Evolutionary conservation across 2,329 filamentous ascomycete genomes (phyloP).

Genomic region (Epichloe gansuensis): DNA sequence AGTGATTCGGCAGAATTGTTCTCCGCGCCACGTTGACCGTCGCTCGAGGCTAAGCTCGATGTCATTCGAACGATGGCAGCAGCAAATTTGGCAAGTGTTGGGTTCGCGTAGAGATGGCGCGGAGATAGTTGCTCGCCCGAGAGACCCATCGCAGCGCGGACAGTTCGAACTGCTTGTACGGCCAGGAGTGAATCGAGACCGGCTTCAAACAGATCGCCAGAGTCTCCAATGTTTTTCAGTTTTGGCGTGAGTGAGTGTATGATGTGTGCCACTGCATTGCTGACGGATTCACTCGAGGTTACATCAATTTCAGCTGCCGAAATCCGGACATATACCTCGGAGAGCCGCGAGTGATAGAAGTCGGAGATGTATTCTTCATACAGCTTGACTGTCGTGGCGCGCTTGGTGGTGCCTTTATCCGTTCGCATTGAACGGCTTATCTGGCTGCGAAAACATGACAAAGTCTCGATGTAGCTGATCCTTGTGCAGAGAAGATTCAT

Average conservation of each 20-base stretch:
- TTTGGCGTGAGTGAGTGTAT: conserved; percentile 8
- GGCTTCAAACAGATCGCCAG: conserved; percentile 14
- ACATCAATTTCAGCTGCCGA: background rate
- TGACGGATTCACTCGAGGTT: background rate
- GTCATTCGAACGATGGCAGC: conserved; percentile 11
- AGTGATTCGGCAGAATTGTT: conserved; percentile 11
- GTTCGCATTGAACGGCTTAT: conserved; percentile 32
- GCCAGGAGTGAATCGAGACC: conserved; percentile 22
- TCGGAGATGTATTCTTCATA: conserved; percentile 35
- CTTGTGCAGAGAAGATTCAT: conserved; percentile 26
- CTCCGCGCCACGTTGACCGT: conserved; percentile 21
- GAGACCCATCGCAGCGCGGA: conserved; percentile 18
- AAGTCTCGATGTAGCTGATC: conserved; percentile 29
- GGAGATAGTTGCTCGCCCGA: conserved; percentile 17
- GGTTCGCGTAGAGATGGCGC: conserved; percentile 23
- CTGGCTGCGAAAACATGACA: conserved; percentile 26
- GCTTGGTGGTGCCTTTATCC: conserved; percentile 33
- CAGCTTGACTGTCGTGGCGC: conserved; percentile 24
- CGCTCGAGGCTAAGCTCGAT: background rate
- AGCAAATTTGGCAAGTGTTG: conserved; percentile 16
- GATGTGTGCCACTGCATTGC: conserved; percentile 11
- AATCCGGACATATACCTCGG: conserved; percentile 12
- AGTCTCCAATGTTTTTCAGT: conserved; percentile 9
- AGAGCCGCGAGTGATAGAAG: conserved; percentile 23
- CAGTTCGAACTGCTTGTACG: conserved; percentile 17